Evolutionary conservation across 164 flowering plant species (phyloP), one percentile per base, ranked within the genome.

Genomic region (Vitis riparia): DNA sequence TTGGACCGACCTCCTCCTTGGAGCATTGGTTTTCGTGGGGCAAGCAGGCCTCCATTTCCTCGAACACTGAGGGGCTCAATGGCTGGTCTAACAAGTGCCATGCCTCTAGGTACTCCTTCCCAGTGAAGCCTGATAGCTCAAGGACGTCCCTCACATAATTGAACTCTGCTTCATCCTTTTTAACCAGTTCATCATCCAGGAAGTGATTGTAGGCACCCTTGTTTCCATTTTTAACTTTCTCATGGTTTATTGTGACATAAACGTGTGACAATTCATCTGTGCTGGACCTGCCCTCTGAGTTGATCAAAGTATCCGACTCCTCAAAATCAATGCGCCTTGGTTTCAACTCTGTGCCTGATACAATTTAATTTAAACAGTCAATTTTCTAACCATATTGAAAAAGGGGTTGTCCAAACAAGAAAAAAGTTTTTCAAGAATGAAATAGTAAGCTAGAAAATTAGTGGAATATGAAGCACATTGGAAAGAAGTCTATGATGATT

Each of bases 51-150:
- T 80, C 78, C 19, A 78, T 11, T 13, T 74, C 80, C 63, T 74
- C 75, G 63, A 72, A 78, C 7, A 75, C 19, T 32, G 75, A 56
- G 29, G 75, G 73, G 16, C 64, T 55, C 50, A 80, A 30, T 23
- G 78, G 81, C 50, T 75, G 80, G 48, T 76, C 80, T 11, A 57
- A 9, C 2, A 78, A 63, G 27, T 72, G 59, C 76, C 81, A 82
- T 52, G 71, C 55, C 13, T n/a, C 67, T 13, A 72, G 37, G 12
- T 27, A 9, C 61, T 74, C 71, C 13, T 61, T 60, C 64, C 29
- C 69, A 1, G 61, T 62, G 55, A 78, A 66, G 3, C 82, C 79
- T 16, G 79, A 71, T 7, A 65, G 55, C 32, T 76, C 70, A 49
- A 83, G 79, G 30, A 80, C 56, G 14, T 78, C 51, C 58, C 63